These are phyloP conservation scores for Piedraia hortae DNA, from an alignment of 2,329 filamentous ascomycete species.

Conservation along the genomic window DNA sequence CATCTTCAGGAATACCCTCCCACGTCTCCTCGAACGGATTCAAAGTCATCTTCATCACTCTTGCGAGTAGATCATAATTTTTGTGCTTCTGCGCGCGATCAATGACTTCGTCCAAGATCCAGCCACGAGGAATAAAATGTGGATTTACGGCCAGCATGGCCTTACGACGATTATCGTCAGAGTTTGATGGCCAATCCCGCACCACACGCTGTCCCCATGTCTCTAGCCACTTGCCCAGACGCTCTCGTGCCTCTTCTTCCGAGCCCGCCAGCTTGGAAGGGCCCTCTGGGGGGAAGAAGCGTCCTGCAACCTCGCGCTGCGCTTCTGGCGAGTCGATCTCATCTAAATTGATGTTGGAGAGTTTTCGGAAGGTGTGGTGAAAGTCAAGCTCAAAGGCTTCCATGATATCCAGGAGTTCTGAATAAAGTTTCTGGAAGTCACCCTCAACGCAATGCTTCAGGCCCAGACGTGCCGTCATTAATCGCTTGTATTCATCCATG, in stretches of 20 bases:
- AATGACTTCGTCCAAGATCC: constrained; percentile 86
- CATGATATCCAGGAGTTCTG: constrained; percentile 55
- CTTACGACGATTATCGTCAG: constrained; percentile 33
- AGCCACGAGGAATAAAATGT: constrained; percentile 70
- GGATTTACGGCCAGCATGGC: constrained; percentile 77
- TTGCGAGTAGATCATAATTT: constrained; percentile 50
- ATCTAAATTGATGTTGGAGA: constrained; percentile 34
- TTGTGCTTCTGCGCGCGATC: constrained; percentile 59
- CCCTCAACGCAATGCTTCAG: constrained; percentile 30
- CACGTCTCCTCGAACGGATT: constrained; percentile 64
- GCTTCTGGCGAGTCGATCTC: constrained; percentile 37
- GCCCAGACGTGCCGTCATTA: constrained; percentile 60
- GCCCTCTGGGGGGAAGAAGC: constrained; percentile 61
- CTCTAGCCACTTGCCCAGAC: constrained; percentile 55
- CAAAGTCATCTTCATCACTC: constrained; percentile 58
- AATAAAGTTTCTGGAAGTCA: constrained; percentile 61
- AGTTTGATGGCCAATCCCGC: constrained; percentile 42
- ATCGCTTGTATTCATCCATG: constrained; percentile 58
- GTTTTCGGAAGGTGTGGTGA: constrained; percentile 68
- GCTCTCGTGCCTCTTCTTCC: constrained; percentile 35
- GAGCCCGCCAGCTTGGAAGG: constrained; percentile 28
- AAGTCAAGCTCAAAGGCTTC: constrained; percentile 71
- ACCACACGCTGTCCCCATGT: constrained; percentile 43
- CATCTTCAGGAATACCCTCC: constrained; percentile 31
- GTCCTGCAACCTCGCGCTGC: constrained; percentile 33